Evolutionary conservation across 805 yeast genomes (phyloP).

Genomic region (Metschnikowia rubicola): DNA sequence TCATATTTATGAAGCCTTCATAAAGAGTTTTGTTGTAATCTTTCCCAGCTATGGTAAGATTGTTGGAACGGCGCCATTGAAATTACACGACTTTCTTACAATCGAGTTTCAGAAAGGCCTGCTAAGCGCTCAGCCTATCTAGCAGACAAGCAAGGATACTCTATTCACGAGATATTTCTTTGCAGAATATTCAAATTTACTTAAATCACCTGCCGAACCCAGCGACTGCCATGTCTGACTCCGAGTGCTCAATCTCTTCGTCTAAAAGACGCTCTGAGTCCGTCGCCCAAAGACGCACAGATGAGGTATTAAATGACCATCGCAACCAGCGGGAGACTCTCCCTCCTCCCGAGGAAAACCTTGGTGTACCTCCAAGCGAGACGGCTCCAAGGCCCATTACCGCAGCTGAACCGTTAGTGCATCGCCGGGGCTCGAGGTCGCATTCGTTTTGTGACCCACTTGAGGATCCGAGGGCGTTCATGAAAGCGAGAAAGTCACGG

Average conservation of each 20-base stretch:
- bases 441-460: conserved; percentile 42
- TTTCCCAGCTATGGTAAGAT: conserved; percentile 10
- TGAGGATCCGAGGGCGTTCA: conserved; percentile 10
- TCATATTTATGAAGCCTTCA: conserved; percentile 5
- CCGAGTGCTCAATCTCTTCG: conserved; percentile 34
- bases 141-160: not conserved
- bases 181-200: too few relatives aligned
- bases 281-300: conserved; percentile 21
- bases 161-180: not conserved
- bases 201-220: too few relatives aligned
- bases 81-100: not conserved
- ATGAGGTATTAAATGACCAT: conserved; percentile 39
- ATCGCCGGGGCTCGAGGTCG: conserved; percentile 29
- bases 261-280: conserved; percentile 18
- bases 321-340: conserved; percentile 35
- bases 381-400: not conserved
- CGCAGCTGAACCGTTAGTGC: conserved; percentile 17
- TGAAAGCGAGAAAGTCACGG: conserved; percentile 10
- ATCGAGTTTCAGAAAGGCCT: too few relatives aligned
- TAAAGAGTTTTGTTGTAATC: conserved; percentile 1
- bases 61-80: conserved; percentile 7
- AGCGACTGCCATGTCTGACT: conserved; percentile 33
- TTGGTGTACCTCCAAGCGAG: not conserved
- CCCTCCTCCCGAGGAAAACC: conserved; percentile 24
- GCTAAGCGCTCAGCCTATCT: not conserved